Base-by-base conservation (phyloP, 208 protist genomes). In the Wallacemonas collosoma region DNA sequence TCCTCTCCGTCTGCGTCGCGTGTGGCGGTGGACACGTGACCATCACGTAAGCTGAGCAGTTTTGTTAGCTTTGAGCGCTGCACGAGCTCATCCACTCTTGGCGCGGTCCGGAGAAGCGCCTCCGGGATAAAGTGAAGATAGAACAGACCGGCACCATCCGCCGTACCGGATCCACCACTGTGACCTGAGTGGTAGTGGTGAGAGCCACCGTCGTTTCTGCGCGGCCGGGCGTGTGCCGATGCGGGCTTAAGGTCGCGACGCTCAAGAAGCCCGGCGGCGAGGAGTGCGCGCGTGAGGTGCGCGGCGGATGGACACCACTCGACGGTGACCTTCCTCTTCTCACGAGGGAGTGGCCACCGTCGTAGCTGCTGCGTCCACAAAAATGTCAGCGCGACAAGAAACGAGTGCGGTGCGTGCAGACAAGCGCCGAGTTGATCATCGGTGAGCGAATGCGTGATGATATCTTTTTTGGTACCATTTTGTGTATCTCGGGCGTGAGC, bases 311-410 rank as follows among this genome's bases (percentile, higher is more conserved):
- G 5, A 17, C 60, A 65, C 60, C 60, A 65, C 7, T 44, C 43
- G n/a, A 51, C 43, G 7, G 60, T 5, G 1, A 72, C 50, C 45
- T 72, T 15, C 9, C 35, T 15, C 11, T 26, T 11, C 38, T 4
- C 15, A 5, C 26, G 68, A 26, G 41, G 50, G 6, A 60, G 39
- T 3, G 68, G 53, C 15, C 43, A 17, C 7, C 41, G 50, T 8
- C 50, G 68, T 38, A 90, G 47, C 17, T 90, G 81, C 45, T 69
- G 66, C 47, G 76, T 87, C 76, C 82, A 93, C n/a, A 58, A 77
- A 62, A 85, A 93, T 15, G 83, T 66, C 36, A 93, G 58, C 67
- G 89, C 81, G 35, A 89, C 74, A 41, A 93, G 12, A 55, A 93
- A 63, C 8, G 82, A 72, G 63, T 86, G 83, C 60, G 2, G 60